These are phyloP conservation scores for Boletus smithii DNA, from an alignment of 1,284 basidiomycete genomes.

Conservation along the genomic window DNA sequence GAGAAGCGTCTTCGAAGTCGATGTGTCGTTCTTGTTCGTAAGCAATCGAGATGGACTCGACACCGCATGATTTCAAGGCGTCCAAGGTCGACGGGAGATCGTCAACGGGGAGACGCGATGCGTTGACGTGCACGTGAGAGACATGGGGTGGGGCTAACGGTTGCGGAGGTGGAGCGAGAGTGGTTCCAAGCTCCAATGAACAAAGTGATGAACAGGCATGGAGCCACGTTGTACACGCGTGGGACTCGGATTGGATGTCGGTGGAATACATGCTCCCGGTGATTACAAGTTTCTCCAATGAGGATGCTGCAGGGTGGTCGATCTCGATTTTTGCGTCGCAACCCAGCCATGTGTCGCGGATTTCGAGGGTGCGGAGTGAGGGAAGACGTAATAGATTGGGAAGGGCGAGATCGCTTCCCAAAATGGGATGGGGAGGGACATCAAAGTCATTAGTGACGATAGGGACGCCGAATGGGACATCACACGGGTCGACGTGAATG, in stretches of 20 bases:
- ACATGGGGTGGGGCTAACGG: constrained; percentile 9
- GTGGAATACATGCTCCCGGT: constrained; percentile 33
- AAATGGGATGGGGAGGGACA: constrained; percentile 53
- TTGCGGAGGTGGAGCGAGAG: constrained; percentile 18
- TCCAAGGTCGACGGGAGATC: constrained; percentile 24
- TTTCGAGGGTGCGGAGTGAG: constrained; percentile 55
- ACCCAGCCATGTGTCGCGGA: constrained; percentile 69
- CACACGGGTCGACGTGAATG: constrained; percentile 50
- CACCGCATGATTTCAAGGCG: constrained; percentile 13
- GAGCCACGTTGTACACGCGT: constrained; percentile 29
- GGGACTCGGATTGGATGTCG: constrained; percentile 17
- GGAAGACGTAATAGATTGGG: constrained; percentile 63
- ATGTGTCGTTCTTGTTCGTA: constrained; percentile 15
- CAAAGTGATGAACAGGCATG: constrained; percentile 24
- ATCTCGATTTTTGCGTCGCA: constrained; percentile 26
- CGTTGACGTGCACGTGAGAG: constrained; percentile 25
- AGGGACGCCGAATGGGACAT: constrained; percentile 42
- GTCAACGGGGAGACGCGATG: constrained; percentile 27
- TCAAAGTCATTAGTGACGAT: constrained; percentile 60
- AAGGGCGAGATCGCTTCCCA: constrained; percentile 57
- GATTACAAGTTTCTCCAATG: constrained; percentile 23
- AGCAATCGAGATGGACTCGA: constrained; percentile 26
- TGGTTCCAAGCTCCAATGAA: constrained; percentile 22
- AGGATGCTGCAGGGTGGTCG: background rate
- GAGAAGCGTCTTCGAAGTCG: constrained; percentile 1